Percentiles rank a stretch among this genome's conserved stretches.
These are phyloP conservation scores for Plenodomus biglobosus DNA, from an alignment of 2,329 filamentous ascomycete species.

Conservation along the genomic window DNA sequence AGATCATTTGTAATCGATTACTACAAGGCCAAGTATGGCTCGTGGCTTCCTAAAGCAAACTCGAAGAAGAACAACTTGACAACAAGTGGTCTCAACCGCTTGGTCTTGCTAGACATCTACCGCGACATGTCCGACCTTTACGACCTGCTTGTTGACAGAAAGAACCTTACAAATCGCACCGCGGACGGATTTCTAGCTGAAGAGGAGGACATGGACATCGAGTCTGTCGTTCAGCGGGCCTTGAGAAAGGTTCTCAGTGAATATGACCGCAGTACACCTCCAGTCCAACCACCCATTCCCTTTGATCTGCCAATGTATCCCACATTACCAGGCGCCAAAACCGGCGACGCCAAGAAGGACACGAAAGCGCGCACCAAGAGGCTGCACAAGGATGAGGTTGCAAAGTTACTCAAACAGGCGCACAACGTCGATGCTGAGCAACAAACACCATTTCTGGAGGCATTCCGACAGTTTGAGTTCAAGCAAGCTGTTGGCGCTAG, in stretches of 20 bases:
- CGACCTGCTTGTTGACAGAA: slow-evolving; percentile 82
- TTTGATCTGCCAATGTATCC: slow-evolving; percentile 85
- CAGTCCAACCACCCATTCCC: slow-evolving; percentile 86
- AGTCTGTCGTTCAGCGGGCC: slow-evolving; percentile 64
- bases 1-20: slow-evolving; percentile 71
- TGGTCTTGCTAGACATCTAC: slow-evolving; percentile 80
- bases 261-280: slow-evolving; percentile 85
- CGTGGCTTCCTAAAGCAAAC: slow-evolving; percentile 86
- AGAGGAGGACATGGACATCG: slow-evolving; percentile 54
- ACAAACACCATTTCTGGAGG: slow-evolving; percentile 64
- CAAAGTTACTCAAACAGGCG: slow-evolving; percentile 73
- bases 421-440: slow-evolving; percentile 75
- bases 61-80: slow-evolving; percentile 90
- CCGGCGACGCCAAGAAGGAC: slow-evolving; percentile 72
- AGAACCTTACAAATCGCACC: slow-evolving; percentile 73
- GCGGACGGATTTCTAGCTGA: slow-evolving; percentile 66
- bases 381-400: slow-evolving; percentile 76
- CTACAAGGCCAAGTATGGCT: slow-evolving; percentile 68
- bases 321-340: slow-evolving; percentile 64
- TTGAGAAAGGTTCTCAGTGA: slow-evolving; percentile 80
- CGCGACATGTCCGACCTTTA: slow-evolving; percentile 84
- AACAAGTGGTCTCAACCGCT: slow-evolving; percentile 80
- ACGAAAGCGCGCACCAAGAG: slow-evolving; percentile 69
- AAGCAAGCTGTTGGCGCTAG: slow-evolving; percentile 66
- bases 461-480: slow-evolving; percentile 71